Base-by-base conservation (phyloP, 2,329 filamentous ascomycete species). In the Chaetomiaceae sp. region DNA sequence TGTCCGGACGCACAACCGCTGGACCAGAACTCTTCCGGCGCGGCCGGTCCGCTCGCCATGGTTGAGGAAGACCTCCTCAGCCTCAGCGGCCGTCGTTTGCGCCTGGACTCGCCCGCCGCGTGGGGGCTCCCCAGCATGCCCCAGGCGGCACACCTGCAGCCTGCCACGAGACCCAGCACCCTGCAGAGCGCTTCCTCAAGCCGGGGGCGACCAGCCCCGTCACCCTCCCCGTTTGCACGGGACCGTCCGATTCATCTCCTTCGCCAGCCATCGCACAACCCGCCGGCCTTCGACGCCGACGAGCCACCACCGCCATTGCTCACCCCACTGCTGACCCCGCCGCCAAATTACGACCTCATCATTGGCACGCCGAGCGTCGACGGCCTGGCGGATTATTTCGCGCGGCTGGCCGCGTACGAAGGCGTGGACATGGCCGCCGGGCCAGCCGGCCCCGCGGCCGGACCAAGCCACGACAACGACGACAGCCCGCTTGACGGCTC, bases 251-350 rank as follows among this genome's bases (percentile, higher is more conserved):
- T 95, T 42, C 90, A 95, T 63, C 75, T 95, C 2, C 68, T 95
- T 26, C 82, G 90, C 19, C 77, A 81, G 6, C 90, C 90, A 0
- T 94, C 88, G 0, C 95, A 89, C 68, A 89, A 89, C 49, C 90
- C 90, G 2, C 89, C 90, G 0, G 80, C 87, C 0, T 95, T 95
- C 60, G 84, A 93, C 51, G 88, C 88, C 5, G 85, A 94, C 43
- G 75, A 81, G 5, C 82, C 86, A 0, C 86, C 87, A 4, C 85
- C 85, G 41, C 81, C 84, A 2, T 51, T 68, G 44, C 61, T 68
- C 0, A 60, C 44, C 22, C 60, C 61, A 1, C 64, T 86, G 14
- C 72, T 86, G 53, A 94, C 88, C 0, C 89, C 89, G 1, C 90
- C 90, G 7, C 90, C 90, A 1, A 81, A 85, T 47, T 95, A 96